These are phyloP conservation scores for Chlorella sp. DNA, from an alignment of 139 green algal genomes.

Conservation along the genomic window DNA sequence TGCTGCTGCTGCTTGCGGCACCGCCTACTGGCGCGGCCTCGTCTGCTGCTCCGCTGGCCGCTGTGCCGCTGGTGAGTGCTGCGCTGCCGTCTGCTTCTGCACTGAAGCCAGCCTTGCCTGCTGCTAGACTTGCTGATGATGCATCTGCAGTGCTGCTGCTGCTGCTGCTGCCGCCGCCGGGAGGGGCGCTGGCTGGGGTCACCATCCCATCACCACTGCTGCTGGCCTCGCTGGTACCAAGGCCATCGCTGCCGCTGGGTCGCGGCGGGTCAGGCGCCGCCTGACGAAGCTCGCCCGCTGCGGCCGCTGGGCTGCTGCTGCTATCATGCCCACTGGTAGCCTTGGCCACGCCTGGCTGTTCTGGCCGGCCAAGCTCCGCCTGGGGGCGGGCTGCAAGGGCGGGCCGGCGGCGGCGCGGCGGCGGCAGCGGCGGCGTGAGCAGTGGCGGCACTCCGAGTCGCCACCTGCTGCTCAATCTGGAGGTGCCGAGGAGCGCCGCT, in stretches of 20 bases:
- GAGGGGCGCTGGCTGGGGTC: too few relatives aligned
- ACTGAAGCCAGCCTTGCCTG: neutral
- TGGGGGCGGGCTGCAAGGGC: too few relatives aligned
- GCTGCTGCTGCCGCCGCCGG: neutral
- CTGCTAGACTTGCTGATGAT: neutral
- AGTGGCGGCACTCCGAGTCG: too few relatives aligned
- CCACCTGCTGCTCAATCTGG: too few relatives aligned
- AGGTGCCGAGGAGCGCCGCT: too few relatives aligned
- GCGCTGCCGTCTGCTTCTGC: neutral
- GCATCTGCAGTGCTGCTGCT: neutral
- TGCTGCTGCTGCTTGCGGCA: conserved; percentile 4
- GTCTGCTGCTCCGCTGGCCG: neutral
- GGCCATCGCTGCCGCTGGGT: neutral
- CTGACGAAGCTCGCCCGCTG: neutral
- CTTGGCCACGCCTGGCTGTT: too few relatives aligned
- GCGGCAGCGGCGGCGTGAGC: too few relatives aligned
- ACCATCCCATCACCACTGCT: too few relatives aligned
- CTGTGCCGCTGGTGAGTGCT: neutral
- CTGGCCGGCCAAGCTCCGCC: too few relatives aligned
- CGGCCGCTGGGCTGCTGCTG: neutral
- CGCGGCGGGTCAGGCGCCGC: too few relatives aligned
- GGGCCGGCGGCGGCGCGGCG: too few relatives aligned
- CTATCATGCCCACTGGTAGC: neutral
- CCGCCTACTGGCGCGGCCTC: neutral
- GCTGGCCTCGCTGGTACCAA: neutral